A percentile compares a stretch with the other conserved stretches of the same genome.
Evolutionary conservation across 257 asterid genomes (phyloP).

Genomic region (Solanum chilense): DNA sequence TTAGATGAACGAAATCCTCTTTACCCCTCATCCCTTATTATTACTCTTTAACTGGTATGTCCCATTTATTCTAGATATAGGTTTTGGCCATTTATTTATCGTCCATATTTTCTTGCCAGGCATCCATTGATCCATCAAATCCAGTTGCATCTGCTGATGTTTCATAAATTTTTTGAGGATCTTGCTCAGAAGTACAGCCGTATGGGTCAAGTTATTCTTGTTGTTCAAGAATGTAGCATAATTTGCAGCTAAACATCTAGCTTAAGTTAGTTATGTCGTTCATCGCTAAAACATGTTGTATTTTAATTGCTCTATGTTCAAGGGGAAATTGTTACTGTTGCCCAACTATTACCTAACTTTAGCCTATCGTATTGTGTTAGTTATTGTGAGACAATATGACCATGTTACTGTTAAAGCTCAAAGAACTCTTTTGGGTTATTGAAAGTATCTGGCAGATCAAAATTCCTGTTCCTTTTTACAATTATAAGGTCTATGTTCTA

Average conservation of each 20-base stretch:
- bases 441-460: neutral
- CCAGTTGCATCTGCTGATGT: conserved; percentile 48
- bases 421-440: neutral
- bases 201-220: conserved; percentile 2
- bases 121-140: conserved; percentile 43
- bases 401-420: neutral
- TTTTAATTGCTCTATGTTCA: neutral
- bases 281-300: neutral
- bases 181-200: conserved; percentile 51
- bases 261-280: neutral
- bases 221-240: neutral
- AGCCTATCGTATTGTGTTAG: neutral
- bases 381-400: neutral
- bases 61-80: neutral
- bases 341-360: neutral
- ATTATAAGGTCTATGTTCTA: neutral
- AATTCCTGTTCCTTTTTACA: neutral
- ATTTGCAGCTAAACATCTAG: neutral
- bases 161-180: conserved; percentile 55
- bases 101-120: conserved; percentile 13
- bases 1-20: too few relatives aligned
- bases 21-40: neutral
- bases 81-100: neutral
- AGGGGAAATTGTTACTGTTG: neutral
- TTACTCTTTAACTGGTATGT: neutral